phyloP scores from a whole-genome alignment of 352 stramenopile species.

The Phytophthora fragariaefolia region DNA sequence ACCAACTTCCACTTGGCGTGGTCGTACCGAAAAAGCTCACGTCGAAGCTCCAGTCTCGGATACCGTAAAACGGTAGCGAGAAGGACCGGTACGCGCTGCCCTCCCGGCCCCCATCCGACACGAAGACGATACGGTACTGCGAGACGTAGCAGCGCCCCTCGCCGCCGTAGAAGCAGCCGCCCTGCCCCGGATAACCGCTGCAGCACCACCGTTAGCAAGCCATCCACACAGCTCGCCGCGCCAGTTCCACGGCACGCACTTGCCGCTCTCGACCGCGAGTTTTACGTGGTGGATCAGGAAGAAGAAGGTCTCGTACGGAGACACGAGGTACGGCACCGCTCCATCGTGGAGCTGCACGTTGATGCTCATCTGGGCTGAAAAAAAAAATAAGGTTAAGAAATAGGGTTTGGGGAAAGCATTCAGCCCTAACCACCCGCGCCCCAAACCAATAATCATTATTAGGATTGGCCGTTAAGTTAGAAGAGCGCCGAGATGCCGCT shows the following conservation, averaged over 20 bases:
- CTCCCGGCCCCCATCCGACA: slow-evolving; percentile 42
- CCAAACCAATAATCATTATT: too few relatives aligned
- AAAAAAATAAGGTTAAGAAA: background rate
- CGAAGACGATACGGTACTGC: slow-evolving; percentile 79
- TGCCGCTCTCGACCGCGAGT: slow-evolving; percentile 82
- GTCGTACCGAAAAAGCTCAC: slow-evolving; percentile 62
- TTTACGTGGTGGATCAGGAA: slow-evolving; percentile 76
- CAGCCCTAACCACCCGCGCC: too few relatives aligned
- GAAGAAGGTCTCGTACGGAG: slow-evolving; percentile 82
- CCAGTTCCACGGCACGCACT: slow-evolving; percentile 59
- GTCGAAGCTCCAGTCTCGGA: slow-evolving; percentile 75
- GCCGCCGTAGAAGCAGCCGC: slow-evolving; percentile 80
- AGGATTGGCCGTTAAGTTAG: background rate
- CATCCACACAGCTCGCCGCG: too few relatives aligned
- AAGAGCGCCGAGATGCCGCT: slow-evolving; percentile 58
- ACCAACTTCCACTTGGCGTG: too few relatives aligned
- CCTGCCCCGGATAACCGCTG: slow-evolving; percentile 83
- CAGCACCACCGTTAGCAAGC: too few relatives aligned
- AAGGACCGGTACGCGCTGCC: slow-evolving; percentile 70
- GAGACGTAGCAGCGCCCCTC: slow-evolving; percentile 77
- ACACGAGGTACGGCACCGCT: slow-evolving; percentile 75
- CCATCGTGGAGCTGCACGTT: slow-evolving; percentile 76
- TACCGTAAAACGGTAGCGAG: slow-evolving; percentile 80
- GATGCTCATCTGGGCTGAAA: slow-evolving; percentile 59
- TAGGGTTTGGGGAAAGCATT: background rate